Evolutionary conservation across 1,139 yeast species (phyloP), one percentile per base, ranked within the genome.

Genomic region (Geotrichum aggregatum): DNA sequence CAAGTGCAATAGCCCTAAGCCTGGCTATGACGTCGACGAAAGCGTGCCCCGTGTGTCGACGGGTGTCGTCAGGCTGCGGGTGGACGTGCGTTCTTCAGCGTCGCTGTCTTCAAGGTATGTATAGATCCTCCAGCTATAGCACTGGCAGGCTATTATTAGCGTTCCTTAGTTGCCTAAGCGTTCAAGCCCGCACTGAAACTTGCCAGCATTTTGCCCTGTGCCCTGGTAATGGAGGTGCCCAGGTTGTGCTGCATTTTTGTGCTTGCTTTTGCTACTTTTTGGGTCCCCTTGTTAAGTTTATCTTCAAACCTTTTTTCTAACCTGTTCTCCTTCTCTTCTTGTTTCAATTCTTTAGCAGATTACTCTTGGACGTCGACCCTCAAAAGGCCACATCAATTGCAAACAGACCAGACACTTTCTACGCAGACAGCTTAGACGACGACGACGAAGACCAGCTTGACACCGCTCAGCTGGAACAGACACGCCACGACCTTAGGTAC

Each of bases 401-500:
- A 6, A 24, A n/a, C 8, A 21, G 43, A 22, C 43, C 43, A 39
- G 19, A 19, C 31, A 39, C 43, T 24, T 30, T 39, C 11, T 39
- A 39, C 31, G 43, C 28, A 5, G 28, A 21, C 28, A 30, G 21
- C 14, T 19, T 21, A 13, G 16, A 19, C 3, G 43, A 39, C 13
- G 30, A 18, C 26, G 43, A 39, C 31, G 31, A 8, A 11, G 6
- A 39, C 10, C 5, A 4, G 11, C 31, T 39, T 19, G 43, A 39
- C 43, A 14, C n/a, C n/a, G 28, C 13, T 10, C 13, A 22, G 3
- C 21, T 39, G 5, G 21, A 39, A 39, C 16, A 39, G 21, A 24
- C 43, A 3, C 43, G 43, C 43, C 26, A 39, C 26, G 43, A 39
- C 43, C 31, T 39, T 7, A 22, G 43, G 13, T 39, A 39, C 43